Evolutionary conservation across 495 filamentous ascomycete genomes (phyloP).

Genomic region (Schizothecium vesticola): DNA sequence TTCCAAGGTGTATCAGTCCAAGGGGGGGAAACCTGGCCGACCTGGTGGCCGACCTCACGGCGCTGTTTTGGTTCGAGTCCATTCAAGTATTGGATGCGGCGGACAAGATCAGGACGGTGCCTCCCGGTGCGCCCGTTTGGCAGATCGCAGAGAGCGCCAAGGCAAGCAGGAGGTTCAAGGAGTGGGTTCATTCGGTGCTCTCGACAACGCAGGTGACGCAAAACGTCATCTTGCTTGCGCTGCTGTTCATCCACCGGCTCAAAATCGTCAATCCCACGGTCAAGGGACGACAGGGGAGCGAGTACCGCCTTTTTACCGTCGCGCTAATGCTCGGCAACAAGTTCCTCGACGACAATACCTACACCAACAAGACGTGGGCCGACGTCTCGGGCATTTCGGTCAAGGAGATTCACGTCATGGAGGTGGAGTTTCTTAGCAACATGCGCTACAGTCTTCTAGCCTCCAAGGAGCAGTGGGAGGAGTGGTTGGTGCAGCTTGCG

Average conservation of each 20-base stretch:
- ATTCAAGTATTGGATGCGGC: constrained; percentile 66
- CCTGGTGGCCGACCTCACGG: constrained; percentile 89
- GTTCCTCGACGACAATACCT: constrained; percentile 98
- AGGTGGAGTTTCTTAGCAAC: constrained; percentile 98
- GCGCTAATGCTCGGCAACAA: constrained; percentile 99
- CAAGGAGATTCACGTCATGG: constrained; percentile 96
- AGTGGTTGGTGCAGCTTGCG: constrained; percentile 76
- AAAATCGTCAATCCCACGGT: constrained; percentile 85
- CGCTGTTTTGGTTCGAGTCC: constrained; percentile 98
- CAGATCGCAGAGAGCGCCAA: constrained; percentile 64
- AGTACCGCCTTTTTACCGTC: constrained; percentile 91
- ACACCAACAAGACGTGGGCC: constrained; percentile 99
- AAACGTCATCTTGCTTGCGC: constrained; percentile 86
- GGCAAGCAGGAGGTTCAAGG: constrained; percentile 74
- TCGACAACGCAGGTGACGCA: constrained; percentile 95
- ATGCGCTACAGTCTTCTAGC: constrained; percentile 91
- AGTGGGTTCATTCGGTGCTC: constrained; percentile 89
- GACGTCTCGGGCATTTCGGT: constrained; percentile 95
- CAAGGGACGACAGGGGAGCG: constrained; percentile 86
- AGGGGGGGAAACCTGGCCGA: constrained; percentile 69
- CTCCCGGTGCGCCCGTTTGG: constrained; percentile 37
- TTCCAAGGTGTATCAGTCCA: constrained; percentile 68
- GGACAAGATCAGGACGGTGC: constrained; percentile 54
- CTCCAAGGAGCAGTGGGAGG: constrained; percentile 75
- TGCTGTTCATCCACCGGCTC: constrained; percentile 89